Evolutionary conservation across 192 early-diverging fungal species (phyloP), one percentile per base, ranked within the genome.

Genomic region (Pecoramyces ruminantium): DNA sequence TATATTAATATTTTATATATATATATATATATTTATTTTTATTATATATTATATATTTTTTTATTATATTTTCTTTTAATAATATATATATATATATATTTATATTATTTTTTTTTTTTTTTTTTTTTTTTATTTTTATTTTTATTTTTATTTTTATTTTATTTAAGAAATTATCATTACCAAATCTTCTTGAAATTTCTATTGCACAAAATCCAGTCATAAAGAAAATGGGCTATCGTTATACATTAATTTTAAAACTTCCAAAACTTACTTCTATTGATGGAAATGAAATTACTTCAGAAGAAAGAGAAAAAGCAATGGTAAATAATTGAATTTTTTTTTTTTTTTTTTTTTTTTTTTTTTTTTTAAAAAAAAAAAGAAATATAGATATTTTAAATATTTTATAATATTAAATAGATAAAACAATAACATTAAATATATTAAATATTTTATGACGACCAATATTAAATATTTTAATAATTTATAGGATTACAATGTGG

Each of bases 81-180:
- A 34, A 6, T 34, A 6, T 11, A 34, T 34, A 34, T 34, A 6
- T 34, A 34, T 34, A 6, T 34, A 6, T 34, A 34, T 34, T 34
- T 34, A 6, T 34, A 34, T 34, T 34, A 6, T 34, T 34, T 6
- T 34, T 34, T 78, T 16, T 30, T 12, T 11, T 25, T 29, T 85
- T 42, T 39, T 25, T 38, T 58, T 40, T 38, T 28, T 77, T 82
- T 80, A n/a, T 80, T 18, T 85, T n/a, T 14, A 39, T 14, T 51
- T 80, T 16, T 40, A 2, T n/a, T 6, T 29, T 78, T 13, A 16
- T 42, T 85, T 13, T 18, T 42, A 16, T 29, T 84, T n/a, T 12
- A 29, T 12, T 84, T 16, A 78, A 89, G 88, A 91, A 91, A 90
- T 86, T 90, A 84, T 87, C 87, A 80, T 85, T 91, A 29, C 90